phyloP scores from a whole-genome alignment of 805 yeast species.

The Candida odintsovae region DNA sequence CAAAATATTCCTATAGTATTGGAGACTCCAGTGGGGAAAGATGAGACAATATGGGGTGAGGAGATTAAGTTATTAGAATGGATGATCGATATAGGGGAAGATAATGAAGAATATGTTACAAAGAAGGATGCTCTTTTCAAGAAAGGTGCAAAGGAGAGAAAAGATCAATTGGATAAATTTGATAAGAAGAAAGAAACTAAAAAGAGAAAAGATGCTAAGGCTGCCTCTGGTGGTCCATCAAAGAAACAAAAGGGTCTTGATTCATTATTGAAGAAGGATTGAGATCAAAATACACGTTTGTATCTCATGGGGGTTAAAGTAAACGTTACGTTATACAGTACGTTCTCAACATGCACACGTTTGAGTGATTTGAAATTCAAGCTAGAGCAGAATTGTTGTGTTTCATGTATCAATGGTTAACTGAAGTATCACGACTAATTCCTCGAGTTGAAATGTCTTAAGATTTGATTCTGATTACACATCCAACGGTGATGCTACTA shows the following conservation, averaged over 20 bases:
- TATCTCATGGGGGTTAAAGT: too few species aligned
- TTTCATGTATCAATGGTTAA: too few species aligned
- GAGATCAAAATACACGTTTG: too few species aligned
- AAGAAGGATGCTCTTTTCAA: conserved; percentile 45
- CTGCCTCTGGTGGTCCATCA: conserved; percentile 1
- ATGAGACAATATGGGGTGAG: conserved; percentile 64
- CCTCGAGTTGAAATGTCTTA: too few species aligned
- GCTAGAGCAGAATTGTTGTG: too few species aligned
- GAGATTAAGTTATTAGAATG: conserved; percentile 82
- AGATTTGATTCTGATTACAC: too few species aligned
- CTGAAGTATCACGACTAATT: too few species aligned
- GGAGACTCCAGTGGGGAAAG: conserved; percentile 78
- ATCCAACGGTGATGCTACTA: too few species aligned
- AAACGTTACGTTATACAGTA: too few species aligned
- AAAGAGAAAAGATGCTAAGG: conserved; percentile 16
- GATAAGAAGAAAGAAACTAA: conserved; percentile 44
- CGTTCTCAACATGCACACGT: too few species aligned
- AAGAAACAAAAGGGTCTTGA: not conserved
- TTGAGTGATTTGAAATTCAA: too few species aligned
- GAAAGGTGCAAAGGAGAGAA: conserved; percentile 64
- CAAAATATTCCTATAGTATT: conserved; percentile 70
- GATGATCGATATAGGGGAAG: conserved; percentile 52
- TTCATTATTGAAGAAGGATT: not conserved
- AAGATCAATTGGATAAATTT: conserved; percentile 59
- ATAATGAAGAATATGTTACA: conserved; percentile 48